Conservation (phyloP, 73 alveolate species). For the Effrenium voratum region DNA sequence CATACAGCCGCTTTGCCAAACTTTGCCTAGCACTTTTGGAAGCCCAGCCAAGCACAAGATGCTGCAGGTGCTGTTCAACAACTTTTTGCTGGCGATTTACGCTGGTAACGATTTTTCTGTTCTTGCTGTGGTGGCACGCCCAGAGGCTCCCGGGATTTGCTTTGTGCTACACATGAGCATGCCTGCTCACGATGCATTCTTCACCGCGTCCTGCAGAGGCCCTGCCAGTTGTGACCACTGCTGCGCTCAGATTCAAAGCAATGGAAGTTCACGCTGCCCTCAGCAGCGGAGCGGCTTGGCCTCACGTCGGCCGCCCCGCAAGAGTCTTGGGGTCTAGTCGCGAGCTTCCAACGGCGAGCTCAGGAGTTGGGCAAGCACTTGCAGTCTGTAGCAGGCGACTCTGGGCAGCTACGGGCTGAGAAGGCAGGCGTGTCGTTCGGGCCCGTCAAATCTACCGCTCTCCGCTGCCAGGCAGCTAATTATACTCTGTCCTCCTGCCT, state of each 20-base stretch:
- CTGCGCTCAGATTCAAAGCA: constrained; percentile 65
- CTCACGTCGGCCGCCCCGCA: not conserved
- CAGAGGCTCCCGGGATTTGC: not conserved
- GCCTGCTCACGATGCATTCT: too few species aligned
- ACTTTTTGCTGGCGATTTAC: constrained; percentile 31
- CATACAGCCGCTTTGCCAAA: constrained; percentile 6
- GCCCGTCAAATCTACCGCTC: not conserved
- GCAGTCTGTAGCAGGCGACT: not conserved
- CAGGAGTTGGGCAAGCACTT: constrained; percentile 20
- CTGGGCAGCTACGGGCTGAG: constrained; percentile 34
- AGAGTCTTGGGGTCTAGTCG: not conserved
- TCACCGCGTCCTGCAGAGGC: not conserved
- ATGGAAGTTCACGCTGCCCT: constrained; percentile 39
- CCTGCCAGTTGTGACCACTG: constrained; percentile 1
- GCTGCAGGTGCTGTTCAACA: constrained; percentile 36
- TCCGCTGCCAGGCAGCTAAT: not conserved
- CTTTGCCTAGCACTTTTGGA: not conserved
- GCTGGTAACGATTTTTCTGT: constrained; percentile 17
- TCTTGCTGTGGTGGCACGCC: constrained; percentile 49
- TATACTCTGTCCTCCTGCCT: constrained; percentile 80
- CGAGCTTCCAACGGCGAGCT: not conserved
- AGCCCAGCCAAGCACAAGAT: not conserved
- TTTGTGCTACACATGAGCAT: too few species aligned
- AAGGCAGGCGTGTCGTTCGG: not conserved
- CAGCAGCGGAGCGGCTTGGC: constrained; percentile 17